phyloP scores from a whole-genome alignment of 345 rosid genomes.

The Sonneratia alba region DNA sequence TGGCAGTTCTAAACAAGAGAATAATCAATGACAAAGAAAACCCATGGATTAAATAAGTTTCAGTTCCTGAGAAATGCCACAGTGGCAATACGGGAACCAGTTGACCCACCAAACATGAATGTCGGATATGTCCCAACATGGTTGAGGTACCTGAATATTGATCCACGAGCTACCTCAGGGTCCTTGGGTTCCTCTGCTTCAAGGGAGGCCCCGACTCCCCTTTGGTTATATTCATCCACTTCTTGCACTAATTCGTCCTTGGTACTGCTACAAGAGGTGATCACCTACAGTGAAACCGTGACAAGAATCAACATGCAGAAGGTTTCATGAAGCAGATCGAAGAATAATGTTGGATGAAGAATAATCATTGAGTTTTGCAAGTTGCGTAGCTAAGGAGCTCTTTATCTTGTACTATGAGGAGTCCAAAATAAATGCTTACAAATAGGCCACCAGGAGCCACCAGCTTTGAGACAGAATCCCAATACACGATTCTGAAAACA shows the following conservation, averaged over 20 bases:
- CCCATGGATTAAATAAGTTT: neutral
- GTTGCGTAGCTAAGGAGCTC: neutral
- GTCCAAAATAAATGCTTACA: slow-evolving; percentile 26
- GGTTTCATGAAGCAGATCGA: neutral
- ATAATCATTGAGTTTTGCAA: neutral
- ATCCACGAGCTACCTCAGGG: slow-evolving; percentile 27
- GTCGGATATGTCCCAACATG: slow-evolving; percentile 86
- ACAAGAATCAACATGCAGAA: neutral
- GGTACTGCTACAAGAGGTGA: slow-evolving; percentile 82
- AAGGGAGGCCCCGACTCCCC: slow-evolving; percentile 26
- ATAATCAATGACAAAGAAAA: neutral
- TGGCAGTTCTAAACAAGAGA: neutral
- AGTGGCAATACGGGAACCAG: slow-evolving; percentile 87
- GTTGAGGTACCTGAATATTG: slow-evolving; percentile 50
- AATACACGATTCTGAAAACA: slow-evolving; percentile 62
- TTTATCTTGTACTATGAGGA: neutral
- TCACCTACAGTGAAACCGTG: slow-evolving; percentile 28
- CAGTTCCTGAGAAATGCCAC: slow-evolving; percentile 72
- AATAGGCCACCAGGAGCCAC: slow-evolving; percentile 71
- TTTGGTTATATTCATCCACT: slow-evolving; percentile 54
- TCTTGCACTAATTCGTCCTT: slow-evolving; percentile 82
- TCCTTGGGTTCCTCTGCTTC: slow-evolving; percentile 26
- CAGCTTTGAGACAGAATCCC: slow-evolving; percentile 87
- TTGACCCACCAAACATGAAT: slow-evolving; percentile 75
- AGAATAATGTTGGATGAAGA: neutral